Conservation (phyloP, 2,329 filamentous ascomycete genomes). For the Pseudocercospora ulei region DNA sequence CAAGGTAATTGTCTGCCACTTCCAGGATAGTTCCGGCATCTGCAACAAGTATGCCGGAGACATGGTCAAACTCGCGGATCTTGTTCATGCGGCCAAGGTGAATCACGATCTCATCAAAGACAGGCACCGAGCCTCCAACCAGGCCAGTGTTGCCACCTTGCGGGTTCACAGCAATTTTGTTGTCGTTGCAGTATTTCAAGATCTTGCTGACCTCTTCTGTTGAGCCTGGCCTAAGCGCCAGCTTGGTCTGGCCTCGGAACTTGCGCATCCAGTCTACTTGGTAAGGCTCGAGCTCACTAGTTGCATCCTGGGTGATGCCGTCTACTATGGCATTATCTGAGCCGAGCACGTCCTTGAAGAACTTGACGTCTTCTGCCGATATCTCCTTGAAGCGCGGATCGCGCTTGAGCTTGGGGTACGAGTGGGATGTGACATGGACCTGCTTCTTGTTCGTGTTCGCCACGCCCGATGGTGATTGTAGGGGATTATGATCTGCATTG, state of each 20-base stretch:
- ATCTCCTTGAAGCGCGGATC: constrained; percentile 64
- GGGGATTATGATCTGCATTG: constrained; percentile 27
- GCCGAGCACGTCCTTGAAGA: constrained; percentile 74
- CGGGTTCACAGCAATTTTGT: constrained; percentile 83
- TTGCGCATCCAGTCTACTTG: constrained; percentile 99
- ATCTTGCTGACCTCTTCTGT: constrained; percentile 86
- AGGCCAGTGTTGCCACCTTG: constrained; percentile 96
- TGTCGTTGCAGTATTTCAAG: constrained; percentile 88
- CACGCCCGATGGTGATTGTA: constrained; percentile 25
- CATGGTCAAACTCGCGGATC: constrained; percentile 84
- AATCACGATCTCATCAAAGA: constrained; percentile 97
- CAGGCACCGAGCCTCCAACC: constrained; percentile 87
- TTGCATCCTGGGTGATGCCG: constrained; percentile 62
- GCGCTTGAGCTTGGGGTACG: constrained; percentile 73
- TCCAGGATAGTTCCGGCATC: constrained; percentile 91
- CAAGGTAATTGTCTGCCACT: constrained; percentile 74
- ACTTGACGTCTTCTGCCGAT: constrained; percentile 66
- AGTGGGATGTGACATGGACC: constrained; percentile 72
- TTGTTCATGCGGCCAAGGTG: constrained; percentile 83
- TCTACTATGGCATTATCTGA: constrained; percentile 72
- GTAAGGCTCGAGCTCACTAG: constrained; percentile 78
- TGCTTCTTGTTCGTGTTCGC: constrained; percentile 34
- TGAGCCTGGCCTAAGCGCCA: constrained; percentile 76
- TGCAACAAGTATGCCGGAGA: constrained; percentile 78
- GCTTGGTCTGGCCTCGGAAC: constrained; percentile 77